Conservation (phyloP, 108 stramenopile species). For the Cyclostephanos tholiformis region DNA sequence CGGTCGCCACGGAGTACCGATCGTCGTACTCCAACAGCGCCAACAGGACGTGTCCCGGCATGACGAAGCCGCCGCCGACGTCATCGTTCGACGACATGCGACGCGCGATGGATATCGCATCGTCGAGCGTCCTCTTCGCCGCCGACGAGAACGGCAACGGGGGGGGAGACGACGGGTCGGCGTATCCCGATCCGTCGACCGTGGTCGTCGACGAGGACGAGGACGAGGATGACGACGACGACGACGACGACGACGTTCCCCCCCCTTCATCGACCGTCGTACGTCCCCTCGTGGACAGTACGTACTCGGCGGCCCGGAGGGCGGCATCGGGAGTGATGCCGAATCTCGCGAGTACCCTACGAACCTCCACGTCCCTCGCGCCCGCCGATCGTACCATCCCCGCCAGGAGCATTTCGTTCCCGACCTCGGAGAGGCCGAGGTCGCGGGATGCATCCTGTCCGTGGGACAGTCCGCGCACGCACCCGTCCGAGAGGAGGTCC, state of each 20-base stretch:
- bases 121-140: conserved; percentile 37
- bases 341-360: conserved; percentile 42
- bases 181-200: background rate
- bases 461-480: conserved; percentile 29
- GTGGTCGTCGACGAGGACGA: background rate
- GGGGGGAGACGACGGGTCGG: conserved; percentile 6
- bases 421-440: conserved; percentile 16
- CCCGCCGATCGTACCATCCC: conserved; percentile 44
- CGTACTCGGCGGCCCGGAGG: conserved; percentile 27
- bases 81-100: conserved; percentile 28
- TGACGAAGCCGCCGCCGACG: conserved; percentile 27
- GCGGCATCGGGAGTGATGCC: conserved; percentile 44
- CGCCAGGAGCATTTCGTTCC: conserved; percentile 36
- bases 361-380: conserved; percentile 32
- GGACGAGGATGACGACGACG: too few species aligned
- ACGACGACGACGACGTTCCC: background rate
- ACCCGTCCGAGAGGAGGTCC: conserved; percentile 45
- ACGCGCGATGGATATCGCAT: conserved; percentile 45
- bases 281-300: conserved; percentile 12
- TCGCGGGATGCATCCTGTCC: conserved; percentile 28
- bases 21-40: conserved; percentile 48
- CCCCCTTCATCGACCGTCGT: too few species aligned
- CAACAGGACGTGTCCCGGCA: conserved; percentile 52
- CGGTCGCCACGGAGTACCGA: conserved; percentile 49
- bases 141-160: conserved; percentile 50